These are phyloP conservation scores for Bertia moriformis DNA, from an alignment of 2,329 filamentous ascomycete species.

Conservation along the genomic window DNA sequence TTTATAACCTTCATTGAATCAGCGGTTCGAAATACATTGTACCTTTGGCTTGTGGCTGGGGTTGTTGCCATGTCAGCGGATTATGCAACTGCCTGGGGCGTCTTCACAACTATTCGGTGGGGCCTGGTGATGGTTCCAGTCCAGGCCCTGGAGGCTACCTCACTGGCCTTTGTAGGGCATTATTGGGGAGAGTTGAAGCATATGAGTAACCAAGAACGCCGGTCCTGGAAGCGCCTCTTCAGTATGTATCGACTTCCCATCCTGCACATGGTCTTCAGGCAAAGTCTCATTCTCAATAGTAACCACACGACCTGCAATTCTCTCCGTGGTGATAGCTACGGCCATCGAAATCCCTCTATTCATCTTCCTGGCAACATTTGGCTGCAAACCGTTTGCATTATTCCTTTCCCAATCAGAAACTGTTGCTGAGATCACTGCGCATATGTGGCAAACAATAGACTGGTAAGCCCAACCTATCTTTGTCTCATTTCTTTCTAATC, in stretches of 20 bases:
- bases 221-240: too few species aligned
- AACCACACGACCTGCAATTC: constrained; percentile 36
- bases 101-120: constrained; percentile 64
- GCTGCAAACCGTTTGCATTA: constrained; percentile 42
- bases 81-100: constrained; percentile 60
- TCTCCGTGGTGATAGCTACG: constrained; percentile 36
- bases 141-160: constrained; percentile 48
- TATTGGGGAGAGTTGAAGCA: constrained; percentile 49
- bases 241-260: too few species aligned
- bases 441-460: constrained; percentile 50
- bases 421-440: constrained; percentile 43
- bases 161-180: constrained; percentile 52
- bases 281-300: too few species aligned
- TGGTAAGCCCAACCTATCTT: too few species aligned
- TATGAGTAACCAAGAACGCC: too few species aligned
- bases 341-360: constrained; percentile 45
- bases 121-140: constrained; percentile 63
- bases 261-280: too few species aligned
- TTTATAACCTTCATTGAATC: constrained; percentile 48
- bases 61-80: constrained; percentile 47
- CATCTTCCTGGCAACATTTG: constrained; percentile 44
- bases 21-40: constrained; percentile 51
- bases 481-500: too few species aligned
- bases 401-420: constrained; percentile 41
- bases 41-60: constrained; percentile 54